A percentile compares a stretch with the other conserved stretches of the same genome.
These are phyloP conservation scores for Dothideomycetes sp. DNA, from an alignment of 2,329 filamentous ascomycete genomes.

Conservation along the genomic window DNA sequence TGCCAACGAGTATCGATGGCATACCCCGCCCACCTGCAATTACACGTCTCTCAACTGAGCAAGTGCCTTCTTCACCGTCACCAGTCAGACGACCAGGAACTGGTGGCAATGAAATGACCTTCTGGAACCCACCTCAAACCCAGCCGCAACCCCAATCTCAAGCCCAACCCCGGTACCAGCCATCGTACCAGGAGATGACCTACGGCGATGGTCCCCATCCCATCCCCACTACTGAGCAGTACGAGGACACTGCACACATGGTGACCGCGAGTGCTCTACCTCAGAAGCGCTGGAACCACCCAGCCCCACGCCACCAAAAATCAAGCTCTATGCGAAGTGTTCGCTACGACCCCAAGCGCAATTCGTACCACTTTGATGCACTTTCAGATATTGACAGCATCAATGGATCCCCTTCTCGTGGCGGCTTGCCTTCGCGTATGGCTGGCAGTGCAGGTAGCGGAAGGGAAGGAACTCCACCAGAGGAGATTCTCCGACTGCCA, in stretches of 20 bases:
- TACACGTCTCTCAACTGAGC: background rate
- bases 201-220: background rate
- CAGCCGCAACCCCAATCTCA: too few species aligned
- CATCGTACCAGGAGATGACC: background rate
- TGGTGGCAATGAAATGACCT: background rate
- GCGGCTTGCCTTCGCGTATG: background rate
- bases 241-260: too few species aligned
- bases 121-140: background rate
- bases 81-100: background rate
- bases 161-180: background rate
- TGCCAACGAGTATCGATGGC: too few species aligned
- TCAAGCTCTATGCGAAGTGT: background rate
- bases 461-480: background rate
- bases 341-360: constrained; percentile 1
- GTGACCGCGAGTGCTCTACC: too few species aligned
- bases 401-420: background rate
- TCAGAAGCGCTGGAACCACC: too few species aligned
- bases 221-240: background rate
- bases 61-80: background rate
- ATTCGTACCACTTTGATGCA: constrained; percentile 2
- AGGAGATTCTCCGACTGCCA: constrained; percentile 4
- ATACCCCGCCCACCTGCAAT: background rate
- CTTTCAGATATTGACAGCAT: constrained; percentile 4
- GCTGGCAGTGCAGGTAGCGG: background rate
- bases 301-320: background rate